Evolutionary conservation across 148 eudicot species (phyloP).

Genomic region (Chenopodium quinoa): DNA sequence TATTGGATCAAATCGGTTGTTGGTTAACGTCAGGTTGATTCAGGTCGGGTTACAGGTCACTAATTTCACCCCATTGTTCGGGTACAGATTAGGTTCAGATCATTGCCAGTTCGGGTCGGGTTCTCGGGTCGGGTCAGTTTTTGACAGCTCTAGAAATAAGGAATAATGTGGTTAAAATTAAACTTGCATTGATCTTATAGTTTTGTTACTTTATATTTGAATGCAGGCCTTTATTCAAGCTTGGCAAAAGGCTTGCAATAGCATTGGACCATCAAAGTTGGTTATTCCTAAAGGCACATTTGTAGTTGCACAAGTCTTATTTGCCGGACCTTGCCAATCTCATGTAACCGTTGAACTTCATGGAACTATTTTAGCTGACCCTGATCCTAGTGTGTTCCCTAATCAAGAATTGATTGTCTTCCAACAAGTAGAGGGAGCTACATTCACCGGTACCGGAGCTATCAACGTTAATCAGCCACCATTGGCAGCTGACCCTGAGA

Average conservation of each 20-base stretch:
- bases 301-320: constrained; percentile 41
- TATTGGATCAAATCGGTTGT: no score
- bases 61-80: no score
- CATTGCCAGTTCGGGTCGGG: no score
- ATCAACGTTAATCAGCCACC: constrained; percentile 19
- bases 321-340: constrained; percentile 61
- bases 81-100: no score
- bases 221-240: constrained; percentile 52
- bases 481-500: constrained; percentile 10
- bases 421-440: constrained; percentile 26
- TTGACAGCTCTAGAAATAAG: no score
- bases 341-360: constrained; percentile 40
- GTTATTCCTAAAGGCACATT: constrained; percentile 52
- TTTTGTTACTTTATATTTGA: background rate
- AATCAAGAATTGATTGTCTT: constrained; percentile 27
- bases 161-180: no score
- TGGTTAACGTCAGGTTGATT: no score
- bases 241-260: constrained; percentile 63
- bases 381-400: constrained; percentile 31
- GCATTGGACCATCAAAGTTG: constrained; percentile 39
- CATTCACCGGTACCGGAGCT: constrained; percentile 15
- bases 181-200: no score
- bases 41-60: no score
- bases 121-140: no score
- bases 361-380: constrained; percentile 36